Base-by-base conservation (phyloP, 495 filamentous ascomycete species). In the Xylaria longipes region DNA sequence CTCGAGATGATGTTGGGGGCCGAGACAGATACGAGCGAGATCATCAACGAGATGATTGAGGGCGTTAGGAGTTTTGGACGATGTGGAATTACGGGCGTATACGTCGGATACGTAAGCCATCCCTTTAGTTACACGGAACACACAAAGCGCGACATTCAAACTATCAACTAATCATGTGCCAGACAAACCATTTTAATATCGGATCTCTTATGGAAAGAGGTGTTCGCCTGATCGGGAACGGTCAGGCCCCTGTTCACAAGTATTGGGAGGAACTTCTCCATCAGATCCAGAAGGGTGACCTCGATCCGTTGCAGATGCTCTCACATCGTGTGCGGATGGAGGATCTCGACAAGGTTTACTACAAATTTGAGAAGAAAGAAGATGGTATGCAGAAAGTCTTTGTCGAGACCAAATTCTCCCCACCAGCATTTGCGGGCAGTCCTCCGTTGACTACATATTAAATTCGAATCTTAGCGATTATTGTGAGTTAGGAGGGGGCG, bases 201-300 rank as follows among this genome's bases (percentile, higher is more conserved):
- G 93, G 94, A 37, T 87, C 93, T 1, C 75, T 97, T 25, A 97
- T 97, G 94, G 89, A 97, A 80, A 90, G 91, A 58, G 94, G 94
- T 35, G 90, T 97, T 72, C 89, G 89, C 1, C 85, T 97, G 20
- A 91, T 92, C 70, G 93, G 94, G 56, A 93, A 93, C 76, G 93
- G 94, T 3, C 94, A 97, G 78, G 91, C 92, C 0, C 93, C 92
- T 0, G 93, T 97, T 6, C 93, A 95, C 54, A 88, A 88, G 67
- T 96, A 97, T 81, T 97, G 92, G 94, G 83, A 92, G 29, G 83
- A 93, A 1, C 81, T 97, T 31, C 84, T 95, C 65, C 78, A 87
- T 62, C 89, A 89, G 85, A 91, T 97, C 66, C 85, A 89, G 76
- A 80, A 80, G 3, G 88, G 89, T n/a, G 84, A 91, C 68, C 90